Percentiles rank a stretch among this genome's conserved stretches.
These are phyloP conservation scores for Cladosporium sp. DNA, from an alignment of 2,329 filamentous ascomycete species.

Conservation along the genomic window DNA sequence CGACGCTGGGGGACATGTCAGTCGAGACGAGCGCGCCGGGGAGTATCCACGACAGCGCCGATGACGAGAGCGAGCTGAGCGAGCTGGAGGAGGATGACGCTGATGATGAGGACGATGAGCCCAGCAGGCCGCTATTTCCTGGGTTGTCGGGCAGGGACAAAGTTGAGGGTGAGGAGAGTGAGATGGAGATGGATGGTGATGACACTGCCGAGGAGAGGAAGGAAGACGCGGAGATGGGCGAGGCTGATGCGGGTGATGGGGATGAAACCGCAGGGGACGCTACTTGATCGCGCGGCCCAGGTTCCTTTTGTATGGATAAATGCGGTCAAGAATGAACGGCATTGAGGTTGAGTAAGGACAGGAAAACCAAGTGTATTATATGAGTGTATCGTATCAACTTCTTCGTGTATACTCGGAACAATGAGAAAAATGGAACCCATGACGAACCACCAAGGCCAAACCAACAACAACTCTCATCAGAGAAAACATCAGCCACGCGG, in stretches of 20 bases:
- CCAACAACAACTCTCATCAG: not conserved
- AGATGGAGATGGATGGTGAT: slow-evolving; percentile 13
- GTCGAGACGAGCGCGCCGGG: slow-evolving; percentile 48
- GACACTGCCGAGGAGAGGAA: slow-evolving; percentile 13
- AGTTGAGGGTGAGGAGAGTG: slow-evolving; percentile 13
- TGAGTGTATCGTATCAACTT: not conserved
- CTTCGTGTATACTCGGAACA: not conserved
- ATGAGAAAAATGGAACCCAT: too few species aligned
- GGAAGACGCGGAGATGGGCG: slow-evolving; percentile 20
- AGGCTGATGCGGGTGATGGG: slow-evolving; percentile 9
- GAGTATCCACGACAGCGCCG: slow-evolving; percentile 48
- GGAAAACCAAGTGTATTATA: not conserved
- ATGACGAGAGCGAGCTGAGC: slow-evolving; percentile 51
- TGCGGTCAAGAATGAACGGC: not conserved
- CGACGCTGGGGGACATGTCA: slow-evolving; percentile 20
- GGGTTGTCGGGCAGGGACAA: slow-evolving; percentile 14
- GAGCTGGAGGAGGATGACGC: slow-evolving; percentile 36
- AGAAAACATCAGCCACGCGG: not conserved
- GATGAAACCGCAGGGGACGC: not conserved
- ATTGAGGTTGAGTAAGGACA: too few species aligned
- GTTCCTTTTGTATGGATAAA: not conserved
- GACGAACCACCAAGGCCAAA: too few species aligned
- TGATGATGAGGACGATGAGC: slow-evolving; percentile 7
- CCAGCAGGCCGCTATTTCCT: slow-evolving; percentile 21
- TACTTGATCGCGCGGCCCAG: too few species aligned